Evolutionary conservation across 2,329 filamentous ascomycete genomes (phyloP).

Genomic region (Ophiostoma piceae): DNA sequence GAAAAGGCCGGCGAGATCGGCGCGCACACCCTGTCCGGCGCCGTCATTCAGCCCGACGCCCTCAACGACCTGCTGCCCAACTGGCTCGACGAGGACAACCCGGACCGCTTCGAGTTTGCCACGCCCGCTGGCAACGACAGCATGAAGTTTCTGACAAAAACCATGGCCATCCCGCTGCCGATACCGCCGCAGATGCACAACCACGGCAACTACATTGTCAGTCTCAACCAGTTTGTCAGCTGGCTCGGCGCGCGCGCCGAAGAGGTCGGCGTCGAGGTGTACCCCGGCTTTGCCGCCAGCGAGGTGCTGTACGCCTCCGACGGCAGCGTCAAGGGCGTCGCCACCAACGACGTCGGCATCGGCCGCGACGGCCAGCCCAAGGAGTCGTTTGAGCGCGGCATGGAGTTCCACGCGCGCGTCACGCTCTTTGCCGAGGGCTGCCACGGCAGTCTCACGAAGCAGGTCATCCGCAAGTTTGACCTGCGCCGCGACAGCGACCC

Average conservation of each 20-base stretch:
- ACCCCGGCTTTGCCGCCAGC: slow-evolving; percentile 89
- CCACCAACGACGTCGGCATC: slow-evolving; percentile 90
- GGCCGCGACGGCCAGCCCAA: slow-evolving; percentile 77
- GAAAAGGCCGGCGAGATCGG: slow-evolving; percentile 95
- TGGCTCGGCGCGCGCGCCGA: slow-evolving; percentile 97
- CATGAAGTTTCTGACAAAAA: slow-evolving; percentile 92
- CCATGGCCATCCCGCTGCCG: slow-evolving; percentile 69
- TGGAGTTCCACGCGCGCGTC: slow-evolving; percentile 93
- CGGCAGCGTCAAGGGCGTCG: slow-evolving; percentile 86
- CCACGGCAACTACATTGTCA: slow-evolving; percentile 95
- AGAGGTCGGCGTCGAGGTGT: slow-evolving; percentile 91
- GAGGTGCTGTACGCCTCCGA: slow-evolving; percentile 84
- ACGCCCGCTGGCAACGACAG: slow-evolving; percentile 78
- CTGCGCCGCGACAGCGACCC: slow-evolving; percentile 81
- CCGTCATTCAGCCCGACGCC: slow-evolving; percentile 84
- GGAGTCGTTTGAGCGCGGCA: slow-evolving; percentile 87
- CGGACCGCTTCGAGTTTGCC: slow-evolving; percentile 77
- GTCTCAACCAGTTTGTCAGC: slow-evolving; percentile 87
- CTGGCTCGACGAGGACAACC: slow-evolving; percentile 86
- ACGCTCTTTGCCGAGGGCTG: slow-evolving; percentile 94
- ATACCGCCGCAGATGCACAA: slow-evolving; percentile 97
- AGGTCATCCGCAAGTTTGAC: slow-evolving; percentile 91
- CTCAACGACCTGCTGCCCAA: slow-evolving; percentile 88
- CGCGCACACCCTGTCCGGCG: slow-evolving; percentile 91
- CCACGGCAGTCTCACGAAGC: slow-evolving; percentile 91